phyloP scores from a whole-genome alignment of 1,139 yeast species.

The Suhomyces yuchorum region DNA sequence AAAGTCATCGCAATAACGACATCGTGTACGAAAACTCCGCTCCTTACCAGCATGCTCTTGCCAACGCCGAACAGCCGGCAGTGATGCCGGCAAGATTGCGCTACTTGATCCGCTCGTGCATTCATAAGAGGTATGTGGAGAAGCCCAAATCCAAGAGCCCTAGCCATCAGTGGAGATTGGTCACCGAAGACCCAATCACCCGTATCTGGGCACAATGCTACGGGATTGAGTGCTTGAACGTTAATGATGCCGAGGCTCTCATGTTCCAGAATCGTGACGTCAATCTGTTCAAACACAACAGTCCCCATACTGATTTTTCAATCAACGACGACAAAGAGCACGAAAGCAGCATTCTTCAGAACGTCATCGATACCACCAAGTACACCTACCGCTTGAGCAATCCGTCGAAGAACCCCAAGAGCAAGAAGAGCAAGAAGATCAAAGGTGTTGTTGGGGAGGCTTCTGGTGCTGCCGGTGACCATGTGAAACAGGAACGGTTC shows the following conservation, averaged over 20 bases:
- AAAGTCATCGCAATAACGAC: slow-evolving; percentile 24
- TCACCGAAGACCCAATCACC: slow-evolving; percentile 57
- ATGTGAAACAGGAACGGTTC: slow-evolving; percentile 43
- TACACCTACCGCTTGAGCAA: slow-evolving; percentile 28
- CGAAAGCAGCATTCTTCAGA: slow-evolving; percentile 35
- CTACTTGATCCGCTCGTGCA: slow-evolving; percentile 52
- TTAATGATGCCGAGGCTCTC: slow-evolving; percentile 54
- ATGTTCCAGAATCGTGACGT: slow-evolving; percentile 43
- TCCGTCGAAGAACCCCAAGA: slow-evolving; percentile 4
- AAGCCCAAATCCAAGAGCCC: slow-evolving; percentile 18
- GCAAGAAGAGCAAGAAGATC: slow-evolving; percentile 2
- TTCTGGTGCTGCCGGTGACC: slow-evolving; percentile 25
- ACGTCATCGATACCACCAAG: slow-evolving; percentile 40
- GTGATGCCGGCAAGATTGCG: slow-evolving; percentile 52
- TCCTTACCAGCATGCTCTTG: slow-evolving; percentile 30
- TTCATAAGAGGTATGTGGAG: slow-evolving; percentile 48
- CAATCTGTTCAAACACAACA: slow-evolving; percentile 26
- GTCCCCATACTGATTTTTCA: slow-evolving; percentile 33
- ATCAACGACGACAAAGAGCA: slow-evolving; percentile 25
- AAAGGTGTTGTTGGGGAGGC: slow-evolving; percentile 22
- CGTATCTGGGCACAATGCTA: slow-evolving; percentile 58
- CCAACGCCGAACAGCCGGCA: slow-evolving; percentile 39
- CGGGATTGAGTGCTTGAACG: slow-evolving; percentile 52
- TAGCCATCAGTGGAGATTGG: slow-evolving; percentile 48
- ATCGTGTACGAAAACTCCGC: slow-evolving; percentile 39